Base-by-base conservation (phyloP, 768 basidiomycete species). In the Lactarius hatsudake region DNA sequence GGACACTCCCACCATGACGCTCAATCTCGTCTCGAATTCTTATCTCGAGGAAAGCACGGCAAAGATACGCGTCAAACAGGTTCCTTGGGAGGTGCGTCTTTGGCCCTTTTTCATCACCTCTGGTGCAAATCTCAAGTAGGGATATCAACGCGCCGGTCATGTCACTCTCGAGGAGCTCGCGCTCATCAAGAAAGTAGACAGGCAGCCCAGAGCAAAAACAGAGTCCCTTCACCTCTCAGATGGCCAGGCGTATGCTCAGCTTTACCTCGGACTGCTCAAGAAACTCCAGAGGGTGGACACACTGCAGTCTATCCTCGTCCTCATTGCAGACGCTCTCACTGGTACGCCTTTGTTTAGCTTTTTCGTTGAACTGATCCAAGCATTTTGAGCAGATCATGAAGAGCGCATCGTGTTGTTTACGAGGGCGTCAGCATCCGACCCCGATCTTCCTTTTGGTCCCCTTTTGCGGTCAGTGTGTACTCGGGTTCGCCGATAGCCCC, bases 101-200 rank as follows among this genome's bases (percentile, higher is more conserved):
- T 43, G 40, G 40, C 34, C 10, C 12, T 18, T 20, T 38, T 13
- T 20, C 63, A 23, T 60, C n/a, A 53, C 34, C 40, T 1, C 59
- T 45, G 20, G 32, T 42, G 38, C n/a, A 18, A n/a, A 28, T 59
- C 34, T 61, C 51, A 36, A 71, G 71, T 72, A 98, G 95, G 94
- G 91, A 67, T 97, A 98, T 80, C 95, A 97, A 79, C 89, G 96
- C 71, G 95, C 94, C 55, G 93, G 88, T 55, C 86, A 95, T 53
- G 86, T 98, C 73, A 92, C 93, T 12, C 82, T 85, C 5, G 94
- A 97, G 64, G 95, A 98, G 75, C 84, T 97, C 18, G 79, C 84
- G 13, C 84, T 92, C 71, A 88, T 98, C 74, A 97, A 97, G 84
- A 91, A 86, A 74, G 89, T 97, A 26, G 94, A 95, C 77, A 86